Conservation (phyloP, 169 alveolate genomes). For the Eimeria acervulina region DNA sequence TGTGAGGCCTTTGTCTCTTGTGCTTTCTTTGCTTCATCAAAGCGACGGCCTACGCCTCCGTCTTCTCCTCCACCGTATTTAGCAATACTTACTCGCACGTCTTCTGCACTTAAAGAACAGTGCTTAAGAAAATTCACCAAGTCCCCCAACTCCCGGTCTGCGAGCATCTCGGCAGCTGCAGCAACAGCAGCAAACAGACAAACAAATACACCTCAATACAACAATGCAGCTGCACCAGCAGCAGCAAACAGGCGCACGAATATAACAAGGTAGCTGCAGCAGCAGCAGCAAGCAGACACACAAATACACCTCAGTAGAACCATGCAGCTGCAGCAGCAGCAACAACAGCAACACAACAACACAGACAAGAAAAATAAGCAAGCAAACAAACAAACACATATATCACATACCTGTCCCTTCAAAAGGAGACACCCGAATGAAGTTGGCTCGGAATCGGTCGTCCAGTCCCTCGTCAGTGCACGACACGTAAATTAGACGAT, state of each 20-base stretch:
- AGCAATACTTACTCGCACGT: constrained; percentile 71
- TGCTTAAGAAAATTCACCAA: constrained; percentile 70
- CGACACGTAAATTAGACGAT: constrained; percentile 92
- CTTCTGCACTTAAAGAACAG: constrained; percentile 76
- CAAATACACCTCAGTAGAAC: no score
- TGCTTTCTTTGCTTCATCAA: constrained; percentile 52
- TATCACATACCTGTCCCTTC: constrained; percentile 52
- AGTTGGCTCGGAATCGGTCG: constrained; percentile 66
- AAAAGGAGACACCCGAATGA: constrained; percentile 79
- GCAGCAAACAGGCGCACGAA: not conserved
- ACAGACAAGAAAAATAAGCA: not conserved
- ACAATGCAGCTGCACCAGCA: not conserved
- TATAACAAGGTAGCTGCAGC: not conserved
- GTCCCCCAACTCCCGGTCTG: constrained; percentile 50
- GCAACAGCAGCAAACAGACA: not conserved
- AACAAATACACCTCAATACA: not conserved
- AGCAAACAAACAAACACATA: not conserved
- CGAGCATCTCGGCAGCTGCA: constrained; percentile 75
- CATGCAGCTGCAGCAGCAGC: constrained; percentile 56
- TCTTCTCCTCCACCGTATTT: constrained; percentile 83
- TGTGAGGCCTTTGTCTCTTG: constrained; percentile 77
- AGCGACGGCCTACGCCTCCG: constrained; percentile 83
- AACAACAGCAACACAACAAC: not conserved
- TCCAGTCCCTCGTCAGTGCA: constrained; percentile 90
- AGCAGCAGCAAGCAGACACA: not conserved